Base-by-base conservation (phyloP, 148 eudicot genomes). In the Arctostaphylos glauca region DNA sequence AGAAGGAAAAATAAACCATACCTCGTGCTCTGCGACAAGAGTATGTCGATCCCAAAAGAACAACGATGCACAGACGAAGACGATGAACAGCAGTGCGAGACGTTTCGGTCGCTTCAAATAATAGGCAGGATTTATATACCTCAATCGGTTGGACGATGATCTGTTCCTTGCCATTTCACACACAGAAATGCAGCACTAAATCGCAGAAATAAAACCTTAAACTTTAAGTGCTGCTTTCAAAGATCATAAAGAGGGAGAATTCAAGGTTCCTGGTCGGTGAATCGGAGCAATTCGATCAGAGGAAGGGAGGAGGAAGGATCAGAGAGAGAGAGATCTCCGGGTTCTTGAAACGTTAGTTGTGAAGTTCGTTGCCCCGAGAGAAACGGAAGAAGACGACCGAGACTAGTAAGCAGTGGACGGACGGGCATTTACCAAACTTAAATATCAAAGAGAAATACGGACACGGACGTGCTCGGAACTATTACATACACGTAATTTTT, bases 11-110 rank as follows among this genome's bases (percentile, higher is more conserved):
- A 8, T 15, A 78, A 58, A 23, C 14, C 16, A 25, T 78, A 96
- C 99, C 98, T 92, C 90, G 49, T 96, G 94, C 54, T 96, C 98
- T 46, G 88, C 82, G 8, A 92, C 88, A 52, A 96, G 88, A 56
- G 98, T 96, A 81, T 96, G 97, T 7, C 97, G 94, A 91, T 96
- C 99, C 99, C 99, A 96, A 80, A 96, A 88, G 31, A 94, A 72
- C 31, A 93, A 87, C 23, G 94, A 82, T 23, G 80, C 90, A 38
- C 83, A 83, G 48, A 94, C 98, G 66, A 94, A 96, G 13, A 82
- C 84, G 9, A 96, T 88, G 66, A 96, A 90, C 25, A 96, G 80
- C 58, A 92, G 74, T 2, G 98, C 99, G 5, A 96, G 88, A 31
- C 95, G 92, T 80, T 93, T 96, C 0, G 99, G 99, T 9, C 98